Conservation (phyloP, 257 asterid genomes). For the Henckelia pumila region DNA sequence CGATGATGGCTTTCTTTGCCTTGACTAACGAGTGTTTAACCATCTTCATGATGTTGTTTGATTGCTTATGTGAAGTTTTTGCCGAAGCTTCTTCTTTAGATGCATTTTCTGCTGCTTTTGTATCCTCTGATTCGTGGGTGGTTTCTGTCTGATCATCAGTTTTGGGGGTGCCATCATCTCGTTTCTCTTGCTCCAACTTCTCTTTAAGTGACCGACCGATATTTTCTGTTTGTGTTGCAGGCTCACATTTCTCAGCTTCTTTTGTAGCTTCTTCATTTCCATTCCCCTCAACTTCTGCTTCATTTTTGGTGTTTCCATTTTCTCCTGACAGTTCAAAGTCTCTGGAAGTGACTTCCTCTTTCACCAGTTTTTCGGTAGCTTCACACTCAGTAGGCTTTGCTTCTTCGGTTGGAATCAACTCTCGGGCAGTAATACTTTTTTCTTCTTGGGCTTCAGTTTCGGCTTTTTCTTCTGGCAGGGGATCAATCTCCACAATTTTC, state of each 20-base stretch:
- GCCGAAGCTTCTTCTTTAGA: conserved; percentile 47
- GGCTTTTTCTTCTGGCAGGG: conserved; percentile 6
- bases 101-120: conserved; percentile 32
- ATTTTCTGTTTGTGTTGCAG: background rate
- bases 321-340: conserved; percentile 34
- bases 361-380: conserved; percentile 26
- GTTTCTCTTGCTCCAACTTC: conserved; percentile 34
- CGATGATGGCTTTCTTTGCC: conserved; percentile 87
- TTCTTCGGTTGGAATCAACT: conserved; percentile 26
- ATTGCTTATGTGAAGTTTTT: conserved; percentile 50
- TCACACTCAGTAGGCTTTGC: background rate
- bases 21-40: conserved; percentile 85
- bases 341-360: conserved; percentile 40
- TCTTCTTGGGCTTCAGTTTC: conserved; percentile 19
- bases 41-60: conserved; percentile 53
- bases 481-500: background rate
- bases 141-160: conserved; percentile 28
- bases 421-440: conserved; percentile 28
- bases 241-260: background rate
- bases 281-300: background rate
- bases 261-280: background rate
- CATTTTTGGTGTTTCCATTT: conserved; percentile 23
- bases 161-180: conserved; percentile 27
- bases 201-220: conserved; percentile 18
- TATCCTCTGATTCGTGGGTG: conserved; percentile 30